A percentile compares a stretch with the other conserved stretches of the same genome.
Conservation (phyloP, 2,329 filamentous ascomycete genomes). For the Clathrospora elynae region DNA sequence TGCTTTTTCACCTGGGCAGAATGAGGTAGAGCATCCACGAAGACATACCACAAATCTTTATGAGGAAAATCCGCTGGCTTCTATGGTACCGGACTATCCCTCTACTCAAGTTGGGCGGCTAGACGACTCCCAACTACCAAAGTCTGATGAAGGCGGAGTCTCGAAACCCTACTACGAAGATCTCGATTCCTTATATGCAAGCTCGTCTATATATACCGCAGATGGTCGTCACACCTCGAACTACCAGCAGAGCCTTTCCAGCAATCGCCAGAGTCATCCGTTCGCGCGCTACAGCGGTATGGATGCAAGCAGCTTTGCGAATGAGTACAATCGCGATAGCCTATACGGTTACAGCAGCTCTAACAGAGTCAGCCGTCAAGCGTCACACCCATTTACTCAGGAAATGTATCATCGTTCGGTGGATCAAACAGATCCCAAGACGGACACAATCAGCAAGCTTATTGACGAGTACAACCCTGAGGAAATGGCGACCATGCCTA, state of each 20-base stretch:
- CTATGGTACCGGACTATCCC: conserved; percentile 38
- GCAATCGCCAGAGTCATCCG: conserved; percentile 29
- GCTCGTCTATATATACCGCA: conserved; percentile 41
- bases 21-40: conserved; percentile 13
- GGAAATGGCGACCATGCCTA: conserved; percentile 11
- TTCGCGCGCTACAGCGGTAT: conserved; percentile 25
- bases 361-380: conserved; percentile 13
- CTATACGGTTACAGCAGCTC: conserved; percentile 21
- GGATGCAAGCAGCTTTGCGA: conserved; percentile 17
- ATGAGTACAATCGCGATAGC: conserved; percentile 21
- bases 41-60: conserved; percentile 5
- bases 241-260: conserved; percentile 27
- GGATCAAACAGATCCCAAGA: conserved; percentile 25
- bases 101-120: conserved; percentile 29
- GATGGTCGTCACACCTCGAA: conserved; percentile 28
- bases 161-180: conserved; percentile 39
- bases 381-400: conserved; percentile 19
- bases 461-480: conserved; percentile 37
- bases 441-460: conserved; percentile 42
- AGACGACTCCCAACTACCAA: conserved; percentile 11
- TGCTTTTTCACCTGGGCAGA: conserved; percentile 12
- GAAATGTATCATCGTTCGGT: conserved; percentile 20
- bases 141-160: conserved; percentile 14
- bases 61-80: conserved; percentile 26
- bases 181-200: conserved; percentile 34